phyloP scores from a whole-genome alignment of 2,329 filamentous ascomycete species.

The Sarocladiaceae sp. region DNA sequence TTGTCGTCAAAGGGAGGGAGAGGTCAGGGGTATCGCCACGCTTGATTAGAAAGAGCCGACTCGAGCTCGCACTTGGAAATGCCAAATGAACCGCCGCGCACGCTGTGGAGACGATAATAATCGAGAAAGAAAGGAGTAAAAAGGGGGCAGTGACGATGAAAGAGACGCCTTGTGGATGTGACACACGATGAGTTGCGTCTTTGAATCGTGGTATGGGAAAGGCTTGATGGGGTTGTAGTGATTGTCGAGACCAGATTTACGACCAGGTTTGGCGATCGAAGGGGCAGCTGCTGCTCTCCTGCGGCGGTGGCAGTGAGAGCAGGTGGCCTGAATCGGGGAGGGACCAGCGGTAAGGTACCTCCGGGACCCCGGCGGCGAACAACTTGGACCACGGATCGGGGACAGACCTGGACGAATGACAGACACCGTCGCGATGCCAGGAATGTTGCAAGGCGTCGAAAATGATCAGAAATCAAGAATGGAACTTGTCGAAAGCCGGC shows the following conservation, averaged over 20 bases:
- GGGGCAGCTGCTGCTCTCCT: slow-evolving; percentile 6
- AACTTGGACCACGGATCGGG: no score
- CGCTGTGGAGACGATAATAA: slow-evolving; percentile 5
- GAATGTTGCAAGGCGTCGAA: no score
- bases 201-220: neutral
- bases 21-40: neutral
- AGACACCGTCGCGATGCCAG: no score
- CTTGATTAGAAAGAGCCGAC: neutral
- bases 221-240: neutral
- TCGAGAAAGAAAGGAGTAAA: no score
- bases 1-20: neutral
- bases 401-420: no score
- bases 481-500: no score
- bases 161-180: neutral
- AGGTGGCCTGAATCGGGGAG: slow-evolving; percentile 1
- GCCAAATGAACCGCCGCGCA: slow-evolving; percentile 4
- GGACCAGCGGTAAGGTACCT: neutral
- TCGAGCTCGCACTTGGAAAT: neutral
- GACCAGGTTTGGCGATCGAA: slow-evolving; percentile 8
- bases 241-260: slow-evolving; percentile 2
- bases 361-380: neutral
- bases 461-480: no score
- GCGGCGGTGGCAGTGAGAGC: no score
- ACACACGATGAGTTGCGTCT: neutral
- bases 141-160: neutral